Conservation (phyloP, 2,329 filamentous ascomycete genomes). For the Apiospora sp. region DNA sequence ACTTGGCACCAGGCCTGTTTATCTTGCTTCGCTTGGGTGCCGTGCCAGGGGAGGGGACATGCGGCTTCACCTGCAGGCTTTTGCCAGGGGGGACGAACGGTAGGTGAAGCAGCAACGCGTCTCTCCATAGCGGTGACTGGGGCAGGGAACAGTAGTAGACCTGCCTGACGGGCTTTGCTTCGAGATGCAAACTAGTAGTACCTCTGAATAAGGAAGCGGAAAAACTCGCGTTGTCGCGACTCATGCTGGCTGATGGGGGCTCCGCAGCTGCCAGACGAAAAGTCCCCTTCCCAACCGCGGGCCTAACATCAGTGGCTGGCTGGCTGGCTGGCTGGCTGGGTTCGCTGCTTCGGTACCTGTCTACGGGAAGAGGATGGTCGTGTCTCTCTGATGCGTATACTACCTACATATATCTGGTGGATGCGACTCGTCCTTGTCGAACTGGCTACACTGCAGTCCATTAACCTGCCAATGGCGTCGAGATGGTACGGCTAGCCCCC, state of each 20-base stretch:
- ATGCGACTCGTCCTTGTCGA: background rate
- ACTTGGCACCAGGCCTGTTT: background rate
- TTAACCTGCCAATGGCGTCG: background rate
- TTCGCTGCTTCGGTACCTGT: background rate
- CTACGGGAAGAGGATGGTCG: background rate
- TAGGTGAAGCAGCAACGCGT: background rate
- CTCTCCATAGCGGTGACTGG: background rate
- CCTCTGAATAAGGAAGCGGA: background rate
- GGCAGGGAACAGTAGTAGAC: background rate
- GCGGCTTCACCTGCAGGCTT: background rate
- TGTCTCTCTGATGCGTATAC: background rate
- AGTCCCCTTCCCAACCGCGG: background rate
- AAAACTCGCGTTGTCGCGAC: conserved; percentile 4
- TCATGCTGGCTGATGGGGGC: background rate
- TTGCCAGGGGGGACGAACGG: background rate
- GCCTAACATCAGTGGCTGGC: background rate
- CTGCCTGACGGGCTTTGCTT: background rate
- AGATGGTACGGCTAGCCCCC: background rate
- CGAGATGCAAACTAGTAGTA: background rate
- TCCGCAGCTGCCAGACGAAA: background rate
- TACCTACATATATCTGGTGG: background rate
- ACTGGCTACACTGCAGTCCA: background rate
- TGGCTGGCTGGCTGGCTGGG: background rate
- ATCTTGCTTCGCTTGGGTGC: background rate
- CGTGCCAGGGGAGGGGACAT: background rate